Evolutionary conservation across 495 filamentous ascomycete species (phyloP).

Genomic region (Annulohypoxylon nitens): DNA sequence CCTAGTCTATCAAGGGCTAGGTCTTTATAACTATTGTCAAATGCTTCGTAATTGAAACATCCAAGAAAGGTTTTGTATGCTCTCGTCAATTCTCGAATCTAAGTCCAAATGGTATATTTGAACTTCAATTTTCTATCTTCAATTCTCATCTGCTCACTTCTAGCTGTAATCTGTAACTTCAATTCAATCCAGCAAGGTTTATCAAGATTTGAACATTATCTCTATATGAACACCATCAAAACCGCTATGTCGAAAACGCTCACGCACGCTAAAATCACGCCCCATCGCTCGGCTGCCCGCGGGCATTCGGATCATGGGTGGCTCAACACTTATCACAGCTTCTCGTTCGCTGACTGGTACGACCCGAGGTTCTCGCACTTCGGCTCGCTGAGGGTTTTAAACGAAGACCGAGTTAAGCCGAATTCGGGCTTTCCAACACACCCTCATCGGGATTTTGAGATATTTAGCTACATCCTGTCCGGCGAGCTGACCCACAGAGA

Average conservation of each 20-base stretch:
- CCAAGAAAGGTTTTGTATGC: not conserved
- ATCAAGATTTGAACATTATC: conserved; percentile 6
- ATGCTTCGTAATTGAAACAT: conserved; percentile 26
- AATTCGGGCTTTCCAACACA: conserved; percentile 82
- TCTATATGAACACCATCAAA: conserved; percentile 49
- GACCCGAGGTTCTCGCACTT: conserved; percentile 73
- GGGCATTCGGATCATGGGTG: conserved; percentile 84
- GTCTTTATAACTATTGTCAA: conserved; percentile 36
- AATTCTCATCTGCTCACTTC: not conserved
- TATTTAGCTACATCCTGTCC: conserved; percentile 83
- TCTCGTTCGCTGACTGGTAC: conserved; percentile 82
- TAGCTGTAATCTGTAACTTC: not conserved
- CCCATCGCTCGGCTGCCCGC: conserved; percentile 70
- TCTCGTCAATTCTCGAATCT: conserved; percentile 4
- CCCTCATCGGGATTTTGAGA: conserved; percentile 83
- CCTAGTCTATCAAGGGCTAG: conserved; percentile 1
- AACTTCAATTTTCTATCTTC: not conserved
- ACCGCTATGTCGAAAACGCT: conserved; percentile 68
- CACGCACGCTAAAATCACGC: conserved; percentile 71
- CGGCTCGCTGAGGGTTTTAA: conserved; percentile 80
- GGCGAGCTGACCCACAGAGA: conserved; percentile 88
- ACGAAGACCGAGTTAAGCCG: conserved; percentile 81
- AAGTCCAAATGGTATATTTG: not conserved
- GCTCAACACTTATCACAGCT: conserved; percentile 88
- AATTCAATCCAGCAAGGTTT: not conserved